Evolutionary conservation across 2,329 filamentous ascomycete genomes (phyloP).

Genomic region (Myrmaecium sp.): DNA sequence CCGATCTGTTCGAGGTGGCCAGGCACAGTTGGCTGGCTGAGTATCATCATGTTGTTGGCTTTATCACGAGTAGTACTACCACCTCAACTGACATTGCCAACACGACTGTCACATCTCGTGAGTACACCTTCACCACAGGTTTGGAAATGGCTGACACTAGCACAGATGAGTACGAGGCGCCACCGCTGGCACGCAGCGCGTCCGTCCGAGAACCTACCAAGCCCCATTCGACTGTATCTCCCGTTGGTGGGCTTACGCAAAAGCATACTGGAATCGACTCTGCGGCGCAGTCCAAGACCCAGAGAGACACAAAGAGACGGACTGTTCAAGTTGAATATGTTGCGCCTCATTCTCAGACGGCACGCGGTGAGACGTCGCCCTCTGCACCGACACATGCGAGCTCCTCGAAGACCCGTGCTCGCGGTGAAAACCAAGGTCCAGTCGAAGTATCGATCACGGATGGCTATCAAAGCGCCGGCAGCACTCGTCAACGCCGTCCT

Average conservation of each 20-base stretch:
- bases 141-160: slow-evolving; percentile 6
- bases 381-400: slow-evolving; percentile 15
- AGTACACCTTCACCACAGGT: no score
- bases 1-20: slow-evolving; percentile 92
- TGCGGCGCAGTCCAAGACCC: slow-evolving; percentile 44
- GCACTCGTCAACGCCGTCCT: slow-evolving; percentile 9
- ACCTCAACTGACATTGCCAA: slow-evolving; percentile 72
- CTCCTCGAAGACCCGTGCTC: slow-evolving; percentile 33
- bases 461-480: slow-evolving; percentile 15
- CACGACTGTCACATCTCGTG: slow-evolving; percentile 48
- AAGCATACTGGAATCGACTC: slow-evolving; percentile 61
- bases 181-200: slow-evolving; percentile 61
- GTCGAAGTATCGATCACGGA: slow-evolving; percentile 22
- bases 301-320: slow-evolving; percentile 74
- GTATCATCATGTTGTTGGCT: slow-evolving; percentile 88
- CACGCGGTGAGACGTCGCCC: slow-evolving; percentile 43
- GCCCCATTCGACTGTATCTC: slow-evolving; percentile 30
- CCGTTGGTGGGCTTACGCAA: slow-evolving; percentile 45
- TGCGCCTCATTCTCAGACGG: slow-evolving; percentile 71
- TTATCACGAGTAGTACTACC: slow-evolving; percentile 92
- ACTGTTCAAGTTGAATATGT: slow-evolving; percentile 98
- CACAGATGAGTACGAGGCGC: slow-evolving; percentile 39
- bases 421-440: slow-evolving; percentile 38
- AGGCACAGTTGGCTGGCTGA: slow-evolving; percentile 97
- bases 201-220: slow-evolving; percentile 82